phyloP scores from a whole-genome alignment of 225 moss, liverwort and hornwort genomes.

The Pleurozium schreberi region DNA sequence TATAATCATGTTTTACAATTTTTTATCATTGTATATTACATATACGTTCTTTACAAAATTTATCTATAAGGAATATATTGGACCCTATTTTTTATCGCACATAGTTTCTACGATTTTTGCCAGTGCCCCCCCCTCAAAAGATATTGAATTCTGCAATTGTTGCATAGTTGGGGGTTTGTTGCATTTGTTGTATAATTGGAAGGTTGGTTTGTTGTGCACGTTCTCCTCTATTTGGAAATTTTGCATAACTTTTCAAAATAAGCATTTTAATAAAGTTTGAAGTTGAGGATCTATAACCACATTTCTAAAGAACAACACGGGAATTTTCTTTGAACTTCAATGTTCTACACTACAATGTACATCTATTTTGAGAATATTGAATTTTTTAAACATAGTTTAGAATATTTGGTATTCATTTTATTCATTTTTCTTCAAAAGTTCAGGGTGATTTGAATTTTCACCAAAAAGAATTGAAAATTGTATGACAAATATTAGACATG shows the following conservation, averaged over 20 bases:
- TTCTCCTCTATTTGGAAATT: background rate
- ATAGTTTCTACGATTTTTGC: too few species aligned
- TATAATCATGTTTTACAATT: too few species aligned
- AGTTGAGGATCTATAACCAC: background rate
- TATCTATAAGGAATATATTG: too few species aligned
- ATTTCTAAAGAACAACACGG: background rate
- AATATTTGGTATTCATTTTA: background rate
- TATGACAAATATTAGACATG: background rate
- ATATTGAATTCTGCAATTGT: too few species aligned
- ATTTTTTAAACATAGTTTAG: background rate
- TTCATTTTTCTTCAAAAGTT: background rate
- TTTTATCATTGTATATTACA: too few species aligned
- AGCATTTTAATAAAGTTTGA: background rate
- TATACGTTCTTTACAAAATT: too few species aligned
- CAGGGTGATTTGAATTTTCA: background rate
- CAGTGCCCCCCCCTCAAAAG: too few species aligned
- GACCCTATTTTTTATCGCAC: too few species aligned
- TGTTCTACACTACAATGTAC: background rate
- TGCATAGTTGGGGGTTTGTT: too few species aligned
- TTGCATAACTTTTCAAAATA: background rate
- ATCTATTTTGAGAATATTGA: background rate
- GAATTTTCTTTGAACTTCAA: fast-evolving
- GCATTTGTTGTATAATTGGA: too few species aligned
- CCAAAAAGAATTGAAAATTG: background rate
- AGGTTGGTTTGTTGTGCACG: too few species aligned